Evolutionary conservation across 2,329 filamentous ascomycete genomes (phyloP).

Genomic region (Botrytis porri): DNA sequence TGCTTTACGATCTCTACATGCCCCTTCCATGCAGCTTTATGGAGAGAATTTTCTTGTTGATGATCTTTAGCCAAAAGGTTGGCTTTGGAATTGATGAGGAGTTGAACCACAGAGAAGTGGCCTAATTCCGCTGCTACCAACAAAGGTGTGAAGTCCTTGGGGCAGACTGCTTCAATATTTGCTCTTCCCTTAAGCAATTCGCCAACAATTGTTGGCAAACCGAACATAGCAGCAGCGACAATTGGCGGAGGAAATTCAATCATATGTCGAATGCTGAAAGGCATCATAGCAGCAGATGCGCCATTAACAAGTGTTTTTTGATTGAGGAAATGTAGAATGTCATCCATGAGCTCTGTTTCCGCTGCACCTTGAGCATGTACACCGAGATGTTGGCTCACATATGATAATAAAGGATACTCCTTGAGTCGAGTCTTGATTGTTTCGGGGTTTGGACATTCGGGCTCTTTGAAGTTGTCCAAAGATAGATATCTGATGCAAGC

Average conservation of each 20-base stretch:
- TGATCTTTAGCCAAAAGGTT: constrained; percentile 7
- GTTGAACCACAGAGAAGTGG: not conserved
- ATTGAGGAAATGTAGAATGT: constrained; percentile 3
- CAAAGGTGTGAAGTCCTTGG: constrained; percentile 1
- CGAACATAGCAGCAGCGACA: not conserved
- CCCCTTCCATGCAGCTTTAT: not conserved
- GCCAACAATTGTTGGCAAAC: not conserved
- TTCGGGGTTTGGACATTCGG: constrained; percentile 7
- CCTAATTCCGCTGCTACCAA: constrained; percentile 5
- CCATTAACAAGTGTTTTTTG: not conserved
- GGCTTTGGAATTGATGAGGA: not conserved
- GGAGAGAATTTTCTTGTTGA: not conserved
- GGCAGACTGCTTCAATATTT: not conserved
- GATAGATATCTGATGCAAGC: constrained; percentile 34
- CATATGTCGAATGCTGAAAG: not conserved
- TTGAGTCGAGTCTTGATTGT: constrained; percentile 20
- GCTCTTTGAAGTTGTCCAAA: constrained; percentile 28
- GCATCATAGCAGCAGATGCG: not conserved
- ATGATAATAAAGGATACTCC: constrained; percentile 34
- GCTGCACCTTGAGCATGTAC: constrained; percentile 30
- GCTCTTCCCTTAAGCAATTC: not conserved
- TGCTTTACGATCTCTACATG: not conserved
- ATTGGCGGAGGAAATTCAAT: not conserved
- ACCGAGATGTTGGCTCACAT: constrained; percentile 39
- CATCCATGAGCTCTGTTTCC: not conserved